These are phyloP conservation scores for Amanita rimosa DNA, from an alignment of 768 basidiomycete genomes.

Conservation along the genomic window DNA sequence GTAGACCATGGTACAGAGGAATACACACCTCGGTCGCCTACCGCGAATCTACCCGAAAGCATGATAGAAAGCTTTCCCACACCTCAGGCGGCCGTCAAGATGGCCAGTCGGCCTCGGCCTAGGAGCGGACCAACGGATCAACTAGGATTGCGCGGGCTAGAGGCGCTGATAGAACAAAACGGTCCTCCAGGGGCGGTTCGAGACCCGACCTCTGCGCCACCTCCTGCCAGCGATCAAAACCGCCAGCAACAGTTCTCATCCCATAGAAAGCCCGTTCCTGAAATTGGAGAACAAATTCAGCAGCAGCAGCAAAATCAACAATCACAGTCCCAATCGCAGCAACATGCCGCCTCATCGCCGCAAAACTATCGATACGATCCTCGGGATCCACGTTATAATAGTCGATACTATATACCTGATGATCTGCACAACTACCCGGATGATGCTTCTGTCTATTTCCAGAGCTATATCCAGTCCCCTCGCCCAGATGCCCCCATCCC, in stretches of 20 bases:
- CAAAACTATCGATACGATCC: constrained; percentile 10
- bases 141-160: constrained; percentile 47
- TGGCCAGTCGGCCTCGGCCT: constrained; percentile 32
- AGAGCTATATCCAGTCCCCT: constrained; percentile 43
- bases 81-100: constrained; percentile 7
- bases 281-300: constrained; percentile 8
- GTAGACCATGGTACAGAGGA: constrained; percentile 23
- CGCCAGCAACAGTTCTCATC: constrained; percentile 12
- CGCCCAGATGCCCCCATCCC: constrained; percentile 72
- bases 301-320: constrained; percentile 12
- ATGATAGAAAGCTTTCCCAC: constrained; percentile 12
- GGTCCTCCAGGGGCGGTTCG: constrained; percentile 11
- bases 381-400: constrained; percentile 13
- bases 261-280: constrained; percentile 12
- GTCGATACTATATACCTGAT: constrained; percentile 32
- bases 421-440: constrained; percentile 50
- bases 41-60: constrained; percentile 27
- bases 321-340: neutral
- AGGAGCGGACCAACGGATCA: constrained; percentile 53
- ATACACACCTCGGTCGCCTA: constrained; percentile 62
- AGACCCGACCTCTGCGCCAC: constrained; percentile 15
- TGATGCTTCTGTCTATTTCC: constrained; percentile 49
- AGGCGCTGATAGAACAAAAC: constrained; percentile 42
- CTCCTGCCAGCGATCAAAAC: constrained; percentile 11
- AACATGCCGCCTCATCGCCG: neutral